Evolutionary conservation across 2,329 filamentous ascomycete species (phyloP), one percentile per base, ranked within the genome.

Genomic region (Moelleriella libera): DNA sequence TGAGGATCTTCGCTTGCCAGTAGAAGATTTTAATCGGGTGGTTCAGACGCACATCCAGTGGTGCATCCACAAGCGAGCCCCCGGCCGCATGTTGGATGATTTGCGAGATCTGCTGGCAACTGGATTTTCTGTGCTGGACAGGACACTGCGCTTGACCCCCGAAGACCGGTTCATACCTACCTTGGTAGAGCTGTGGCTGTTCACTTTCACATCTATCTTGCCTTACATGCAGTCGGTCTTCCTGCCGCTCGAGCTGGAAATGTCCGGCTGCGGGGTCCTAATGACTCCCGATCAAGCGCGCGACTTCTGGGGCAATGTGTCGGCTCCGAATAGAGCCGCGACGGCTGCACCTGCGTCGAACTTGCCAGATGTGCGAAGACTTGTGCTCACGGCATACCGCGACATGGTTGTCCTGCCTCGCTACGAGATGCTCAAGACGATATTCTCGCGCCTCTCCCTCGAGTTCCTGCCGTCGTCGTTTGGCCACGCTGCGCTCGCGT

Each of bases 221-320:
- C 92, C 92, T 0, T 97, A 95, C 59, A 82, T 98, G 57, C 90
- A 97, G 67, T 88, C 90, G 1, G 89, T 96, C 1, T 96, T 98
- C 60, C 69, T 98, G 2, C 92, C 89, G 0, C 69, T 98, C 1
- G 92, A 98, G 58, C 76, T 95, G 9, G 92, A 98, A 61, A 94
- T 98, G 60, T 83, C 87, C 47, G 92, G 90, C 5, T 76, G 77
- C 44, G 92, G 92, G 12, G 72, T 79, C 0, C 76, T 97, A 48
- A 83, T 97, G 76, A 82, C 76, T 1, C 64, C 76, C 0, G 80
- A 87, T 5, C 83, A 94, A 63, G 85, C 89, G 5, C 80, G 82
- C 41, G 90, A 97, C 50, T 95, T 96, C 58, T 97, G 90, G 88
- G 85, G 85, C 30, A 82, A 81, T 6, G 74, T 85, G 14, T 70